Percentiles rank a stretch among this genome's conserved stretches.
phyloP scores from a whole-genome alignment of 2,329 filamentous ascomycete species.

The Fusarium duplospermum region DNA sequence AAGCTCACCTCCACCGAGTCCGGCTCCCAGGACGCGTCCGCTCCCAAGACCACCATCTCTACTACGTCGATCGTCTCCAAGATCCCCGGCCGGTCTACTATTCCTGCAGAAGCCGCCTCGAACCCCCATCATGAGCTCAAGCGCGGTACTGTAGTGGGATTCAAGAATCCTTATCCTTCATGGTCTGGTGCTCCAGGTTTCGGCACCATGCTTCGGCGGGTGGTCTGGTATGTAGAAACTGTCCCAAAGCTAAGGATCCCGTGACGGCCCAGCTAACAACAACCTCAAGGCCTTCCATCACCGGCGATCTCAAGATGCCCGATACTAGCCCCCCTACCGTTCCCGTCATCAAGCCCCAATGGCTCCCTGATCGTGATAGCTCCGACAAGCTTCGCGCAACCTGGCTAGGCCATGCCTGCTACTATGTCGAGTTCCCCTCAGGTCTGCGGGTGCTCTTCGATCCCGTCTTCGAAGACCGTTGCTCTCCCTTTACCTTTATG shows the following conservation, averaged over 20 bases:
- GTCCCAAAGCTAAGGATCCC: background rate
- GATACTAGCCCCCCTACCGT: constrained; percentile 75
- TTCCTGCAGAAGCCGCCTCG: constrained; percentile 56
- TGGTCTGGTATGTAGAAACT: constrained; percentile 51
- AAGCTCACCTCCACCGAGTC: constrained; percentile 27
- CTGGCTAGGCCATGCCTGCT: constrained; percentile 96
- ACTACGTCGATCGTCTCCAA: constrained; percentile 49
- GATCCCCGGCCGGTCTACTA: constrained; percentile 48
- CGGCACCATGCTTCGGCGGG: constrained; percentile 43
- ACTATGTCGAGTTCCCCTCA: constrained; percentile 88
- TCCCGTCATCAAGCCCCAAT: constrained; percentile 73
- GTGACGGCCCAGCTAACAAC: constrained; percentile 16
- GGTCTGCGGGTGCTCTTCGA: constrained; percentile 93
- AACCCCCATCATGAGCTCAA: constrained; percentile 62
- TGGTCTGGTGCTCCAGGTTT: constrained; percentile 44
- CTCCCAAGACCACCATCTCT: constrained; percentile 14
- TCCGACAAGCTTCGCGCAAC: constrained; percentile 78
- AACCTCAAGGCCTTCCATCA: constrained; percentile 50
- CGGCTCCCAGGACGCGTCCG: constrained; percentile 24
- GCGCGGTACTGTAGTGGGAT: constrained; percentile 55
- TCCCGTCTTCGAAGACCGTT: constrained; percentile 90
- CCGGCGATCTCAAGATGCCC: constrained; percentile 59
- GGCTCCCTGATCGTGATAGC: constrained; percentile 70
- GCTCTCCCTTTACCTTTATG: constrained; percentile 78
- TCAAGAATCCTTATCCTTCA: constrained; percentile 65